Conservation (phyloP, 1,284 basidiomycete species). For the Apiotrichum brassicae region DNA sequence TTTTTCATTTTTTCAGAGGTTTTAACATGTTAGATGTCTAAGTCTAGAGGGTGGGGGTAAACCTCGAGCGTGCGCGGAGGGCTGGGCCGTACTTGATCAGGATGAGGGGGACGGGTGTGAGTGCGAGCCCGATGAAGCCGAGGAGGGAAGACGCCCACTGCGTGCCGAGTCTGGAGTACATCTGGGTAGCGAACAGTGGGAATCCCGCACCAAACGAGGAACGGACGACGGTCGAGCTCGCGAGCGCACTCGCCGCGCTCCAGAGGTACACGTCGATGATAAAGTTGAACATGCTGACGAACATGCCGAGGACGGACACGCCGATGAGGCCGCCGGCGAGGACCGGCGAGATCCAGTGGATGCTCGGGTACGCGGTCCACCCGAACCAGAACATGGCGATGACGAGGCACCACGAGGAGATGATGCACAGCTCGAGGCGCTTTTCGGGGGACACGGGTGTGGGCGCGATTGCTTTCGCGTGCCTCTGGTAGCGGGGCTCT, state of each 20-base stretch:
- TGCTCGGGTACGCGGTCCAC: conserved; percentile 47
- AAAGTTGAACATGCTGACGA: conserved; percentile 49
- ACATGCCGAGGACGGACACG: conserved; percentile 53
- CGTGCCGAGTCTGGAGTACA: conserved; percentile 49
- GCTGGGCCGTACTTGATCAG: conserved; percentile 48
- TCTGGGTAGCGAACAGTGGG: conserved; percentile 51
- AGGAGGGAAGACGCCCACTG: conserved; percentile 43
- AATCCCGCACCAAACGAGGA: conserved; percentile 50
- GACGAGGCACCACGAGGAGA: conserved; percentile 47
- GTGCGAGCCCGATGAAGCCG: conserved; percentile 40
- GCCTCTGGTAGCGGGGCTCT: conserved; percentile 25
- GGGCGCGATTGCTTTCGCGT: conserved; percentile 25
- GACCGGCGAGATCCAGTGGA: conserved; percentile 49
- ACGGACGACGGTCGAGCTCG: conserved; percentile 51
- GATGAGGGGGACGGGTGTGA: conserved; percentile 47
- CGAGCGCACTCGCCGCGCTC: conserved; percentile 51
- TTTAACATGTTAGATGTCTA: too few species aligned
- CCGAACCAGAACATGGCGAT: conserved; percentile 48
- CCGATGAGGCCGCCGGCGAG: conserved; percentile 49
- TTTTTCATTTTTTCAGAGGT: too few species aligned
- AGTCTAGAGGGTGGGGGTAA: conserved; percentile 11
- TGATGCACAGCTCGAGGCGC: conserved; percentile 36
- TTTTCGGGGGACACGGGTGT: conserved; percentile 29
- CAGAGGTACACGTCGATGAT: conserved; percentile 53
- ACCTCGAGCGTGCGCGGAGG: conserved; percentile 48